Base-by-base conservation (phyloP, 2,329 filamentous ascomycete species). In the Helminthosporium solani region DNA sequence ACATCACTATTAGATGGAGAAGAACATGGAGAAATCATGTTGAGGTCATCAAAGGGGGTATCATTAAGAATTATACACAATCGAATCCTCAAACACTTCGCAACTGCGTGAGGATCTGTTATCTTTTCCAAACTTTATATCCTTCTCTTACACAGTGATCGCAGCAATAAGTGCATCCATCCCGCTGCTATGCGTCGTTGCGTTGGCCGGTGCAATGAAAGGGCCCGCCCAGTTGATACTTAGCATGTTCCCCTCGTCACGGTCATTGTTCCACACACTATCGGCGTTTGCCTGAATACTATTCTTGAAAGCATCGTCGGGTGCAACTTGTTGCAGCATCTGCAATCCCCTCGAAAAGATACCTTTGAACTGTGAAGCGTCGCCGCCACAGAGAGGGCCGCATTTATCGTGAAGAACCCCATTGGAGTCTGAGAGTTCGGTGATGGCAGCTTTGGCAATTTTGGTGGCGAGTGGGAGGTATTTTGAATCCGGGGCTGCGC, bases 281-380 rank as follows among this genome's bases (percentile, higher is more conserved):
- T 85, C 72, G 8, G 85, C 86, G 47, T 87, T 88, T 21, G 66
- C 71, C 38, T 76, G 64, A 45, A 89, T 79, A 44, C 84, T 83
- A 2, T 70, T 61, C 11, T 67, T 70, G 58, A 83, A 85, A 8
- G 64, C 63, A 2, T 73, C 63, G 30, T 78, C 70, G 0, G 79
- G 78, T 1, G 75, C 76, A 2, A 68, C 78, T 1, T 69, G 59
- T 18, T 85, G 73, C 27, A 90, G 67, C 44, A 79, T 77, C 27
- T 76, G 74, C 16, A 90, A 70, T 59, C 87, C 87, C 16, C 84
- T 77, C 14, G 81, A 75, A 52, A 88, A 87, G 28, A 88, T 74
- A 3, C 86, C 86, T 67, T 90, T 89, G 76, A 89, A 90, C 58
- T 87, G 82, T 27, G 80, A 75, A 1, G 75, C 78, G 37, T 74